Evolutionary conservation across 2,329 filamentous ascomycete species (phyloP), one percentile per base, ranked within the genome.

Genomic region (Xylariaceae sp.): DNA sequence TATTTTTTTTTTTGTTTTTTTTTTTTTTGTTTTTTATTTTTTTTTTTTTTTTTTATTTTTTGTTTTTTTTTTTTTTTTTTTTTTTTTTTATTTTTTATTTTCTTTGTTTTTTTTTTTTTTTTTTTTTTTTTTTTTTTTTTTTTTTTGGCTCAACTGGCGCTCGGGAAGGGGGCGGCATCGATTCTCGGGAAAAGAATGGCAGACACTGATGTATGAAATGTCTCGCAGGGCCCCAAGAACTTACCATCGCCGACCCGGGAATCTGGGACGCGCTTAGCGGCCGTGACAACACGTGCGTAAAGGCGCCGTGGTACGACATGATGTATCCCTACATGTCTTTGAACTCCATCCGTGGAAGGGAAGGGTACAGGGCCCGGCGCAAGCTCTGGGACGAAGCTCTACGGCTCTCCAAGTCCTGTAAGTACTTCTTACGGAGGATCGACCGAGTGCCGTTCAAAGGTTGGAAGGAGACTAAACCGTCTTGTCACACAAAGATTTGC

Each of bases 341-440:
- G 9, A 45, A 33, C 23, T 38, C 44, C 2, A 36, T 46, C 9
- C 41, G 47, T 11, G 35, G 21, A 9, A 50, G 46, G 19, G 16
- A 41, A 9, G 40, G 34, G 13, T 47, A 50, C 15, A 33, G 15
- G 0, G 21, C 29, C 6, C 47, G 47, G 15, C 47, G 47, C 3
- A 45, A 42, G 17, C 17, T 24, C 31, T 50, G 47, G 47, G 44
- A 47, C 26, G 44, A 47, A 5, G 44, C 41, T n/a, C 32, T 50
- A 5, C 12, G 38, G 7, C 17, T 44, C 15, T 35, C 31, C 12
- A 17, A 27, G 3, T 12, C 15, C n/a, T 31, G 34, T 42, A 37
- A 43, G 40, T 17, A 9, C n/a, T 24, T 24, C 11, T n/a, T n/a
- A n/a, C n/a, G n/a, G n/a, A n/a, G n/a, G n/a, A n/a, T n/a, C n/a